Evolutionary conservation across 2,329 filamentous ascomycete genomes (phyloP), one percentile per base, ranked within the genome.

Genomic region (Aspergillus fumigatiaffinis): DNA sequence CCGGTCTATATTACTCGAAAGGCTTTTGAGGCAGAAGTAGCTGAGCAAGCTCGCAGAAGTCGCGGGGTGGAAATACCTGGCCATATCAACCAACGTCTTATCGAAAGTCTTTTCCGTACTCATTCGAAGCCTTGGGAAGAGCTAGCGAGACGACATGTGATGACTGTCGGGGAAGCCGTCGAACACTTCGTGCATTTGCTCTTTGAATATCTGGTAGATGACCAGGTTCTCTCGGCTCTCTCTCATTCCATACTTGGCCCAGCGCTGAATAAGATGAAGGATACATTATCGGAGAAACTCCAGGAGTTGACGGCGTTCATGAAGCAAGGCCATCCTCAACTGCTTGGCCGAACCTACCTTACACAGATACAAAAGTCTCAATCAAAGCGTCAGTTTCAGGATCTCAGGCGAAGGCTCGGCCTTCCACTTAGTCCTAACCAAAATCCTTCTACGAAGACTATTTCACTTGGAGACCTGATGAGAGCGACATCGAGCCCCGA

Each of bases 51-150:
- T n/a, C n/a, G n/a, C n/a, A n/a, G n/a, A 20, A 68, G 61, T 17
- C 56, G 68, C 12, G 73, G 71, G 0, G 60, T 68, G 17, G 73
- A 76, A 51, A 54, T 74, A 0, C 70, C 73, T 8, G 73, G 73
- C 9, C 67, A 54, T 12, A 64, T 69, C 20, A 74, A 74, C 32
- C 68, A 68, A 17, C 55, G 68, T 0, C 64, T 75, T 2, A 66
- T 75, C 1, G 71, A 68, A 0, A 63, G 58, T 26, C 52, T 76
- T 4, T 76, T 76, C 47, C 64, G 67, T 14, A 67, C 74, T 26
- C 71, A 75, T 53, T 64, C 68, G 0, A 58, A 63, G 26, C 73
- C 71, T 1, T 76, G 73, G 73, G 61, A 66, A 47, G 53, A 53
- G 1, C 60, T 76, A 17, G 68, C 70, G 1, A 58, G 50, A 3